Percentiles rank a stretch among this genome's conserved stretches.
Evolutionary conservation across 495 filamentous ascomycete species (phyloP).

Genomic region (Penicillium pulvis): DNA sequence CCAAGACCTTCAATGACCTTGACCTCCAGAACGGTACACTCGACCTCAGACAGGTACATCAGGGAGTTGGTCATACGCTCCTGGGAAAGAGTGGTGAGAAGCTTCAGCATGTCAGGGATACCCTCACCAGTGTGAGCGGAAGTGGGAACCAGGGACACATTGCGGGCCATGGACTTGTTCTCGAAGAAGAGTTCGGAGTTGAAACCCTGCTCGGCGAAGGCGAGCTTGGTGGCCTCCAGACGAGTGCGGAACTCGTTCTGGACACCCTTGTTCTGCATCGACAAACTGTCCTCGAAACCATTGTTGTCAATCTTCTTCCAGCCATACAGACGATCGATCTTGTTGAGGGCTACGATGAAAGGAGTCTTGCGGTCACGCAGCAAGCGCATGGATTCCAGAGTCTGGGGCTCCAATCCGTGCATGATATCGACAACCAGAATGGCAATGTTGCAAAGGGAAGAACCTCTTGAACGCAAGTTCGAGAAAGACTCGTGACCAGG

Average conservation of each 20-base stretch:
- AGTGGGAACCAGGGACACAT: slow-evolving; percentile 93
- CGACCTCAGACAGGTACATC: slow-evolving; percentile 98
- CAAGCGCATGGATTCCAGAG: slow-evolving; percentile 93
- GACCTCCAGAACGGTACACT: slow-evolving; percentile 97
- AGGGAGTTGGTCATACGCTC: slow-evolving; percentile 97
- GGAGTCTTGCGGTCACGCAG: slow-evolving; percentile 93
- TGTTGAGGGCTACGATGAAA: slow-evolving; percentile 99
- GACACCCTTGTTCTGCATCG: slow-evolving; percentile 87
- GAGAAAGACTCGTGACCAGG: slow-evolving; percentile 99
- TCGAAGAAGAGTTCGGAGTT: slow-evolving; percentile 96
- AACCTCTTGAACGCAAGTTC: slow-evolving; percentile 93
- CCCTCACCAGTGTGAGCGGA: slow-evolving; percentile 98
- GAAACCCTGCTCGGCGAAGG: slow-evolving; percentile 94
- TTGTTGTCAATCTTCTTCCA: slow-evolving; percentile 99
- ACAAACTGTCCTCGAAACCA: slow-evolving; percentile 90
- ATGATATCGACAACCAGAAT: slow-evolving; percentile 99
- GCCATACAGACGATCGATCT: slow-evolving; percentile 98
- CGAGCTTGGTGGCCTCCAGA: slow-evolving; percentile 86
- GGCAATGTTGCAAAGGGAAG: slow-evolving; percentile 98
- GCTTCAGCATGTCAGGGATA: slow-evolving; percentile 98
- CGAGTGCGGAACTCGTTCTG: slow-evolving; percentile 94
- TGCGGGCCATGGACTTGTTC: slow-evolving; percentile 94
- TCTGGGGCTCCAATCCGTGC: slow-evolving; percentile 99
- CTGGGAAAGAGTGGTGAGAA: slow-evolving; percentile 87
- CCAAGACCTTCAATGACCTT: slow-evolving; percentile 99